These are phyloP conservation scores for Salvia miltiorrhiza DNA, from an alignment of 257 asterid species.

Conservation along the genomic window DNA sequence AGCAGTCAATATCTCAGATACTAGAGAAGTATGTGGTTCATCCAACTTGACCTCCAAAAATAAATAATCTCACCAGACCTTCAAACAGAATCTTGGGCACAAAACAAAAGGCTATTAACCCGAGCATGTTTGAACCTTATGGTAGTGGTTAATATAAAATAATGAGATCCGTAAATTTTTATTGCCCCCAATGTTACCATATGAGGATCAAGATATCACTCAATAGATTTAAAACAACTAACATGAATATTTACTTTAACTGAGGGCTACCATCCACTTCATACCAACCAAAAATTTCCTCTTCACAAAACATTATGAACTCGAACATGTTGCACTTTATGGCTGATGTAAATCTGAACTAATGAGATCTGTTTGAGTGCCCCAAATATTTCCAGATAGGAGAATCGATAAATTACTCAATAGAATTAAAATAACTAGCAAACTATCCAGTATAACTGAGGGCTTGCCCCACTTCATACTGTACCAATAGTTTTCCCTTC, in stretches of 20 bases:
- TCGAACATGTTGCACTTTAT: not conserved
- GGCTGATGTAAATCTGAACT: not conserved
- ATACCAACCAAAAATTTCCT: not conserved
- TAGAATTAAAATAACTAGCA: not conserved
- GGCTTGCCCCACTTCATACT: not conserved
- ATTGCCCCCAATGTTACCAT: not conserved
- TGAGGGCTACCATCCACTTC: not conserved
- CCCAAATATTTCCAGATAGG: not conserved
- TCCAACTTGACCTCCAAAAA: not conserved
- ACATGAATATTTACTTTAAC: not conserved
- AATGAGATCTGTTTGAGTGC: not conserved
- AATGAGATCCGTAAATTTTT: not conserved
- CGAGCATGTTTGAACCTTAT: not conserved
- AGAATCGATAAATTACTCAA: not conserved
- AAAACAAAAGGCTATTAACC: not conserved
- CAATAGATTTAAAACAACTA: not conserved
- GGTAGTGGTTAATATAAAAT: not conserved
- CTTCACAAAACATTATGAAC: not conserved
- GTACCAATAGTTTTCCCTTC: not conserved
- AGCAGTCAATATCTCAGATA: not conserved
- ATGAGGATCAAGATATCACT: conserved; percentile 3
- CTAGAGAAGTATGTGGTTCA: not conserved
- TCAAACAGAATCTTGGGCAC: not conserved
- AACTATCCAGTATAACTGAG: not conserved
- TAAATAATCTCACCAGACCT: not conserved